Evolutionary conservation across 1,284 basidiomycete species (phyloP).

Genomic region (Leccinum fuscescens): DNA sequence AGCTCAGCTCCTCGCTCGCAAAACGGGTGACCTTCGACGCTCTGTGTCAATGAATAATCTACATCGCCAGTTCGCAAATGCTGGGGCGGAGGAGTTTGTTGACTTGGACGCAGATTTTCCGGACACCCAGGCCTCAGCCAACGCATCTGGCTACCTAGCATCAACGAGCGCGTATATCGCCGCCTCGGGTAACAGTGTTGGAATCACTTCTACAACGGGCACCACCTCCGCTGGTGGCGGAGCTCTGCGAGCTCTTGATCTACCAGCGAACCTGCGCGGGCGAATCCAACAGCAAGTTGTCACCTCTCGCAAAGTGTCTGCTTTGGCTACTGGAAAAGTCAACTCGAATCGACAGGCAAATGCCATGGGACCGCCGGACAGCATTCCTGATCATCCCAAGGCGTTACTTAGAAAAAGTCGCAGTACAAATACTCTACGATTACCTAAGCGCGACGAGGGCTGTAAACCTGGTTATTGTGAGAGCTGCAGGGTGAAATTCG

Average conservation of each 20-base stretch:
- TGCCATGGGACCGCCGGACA: constrained; percentile 65
- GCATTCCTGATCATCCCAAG: constrained; percentile 51
- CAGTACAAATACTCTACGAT: constrained; percentile 72
- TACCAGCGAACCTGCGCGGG: constrained; percentile 55
- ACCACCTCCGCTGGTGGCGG: constrained; percentile 77
- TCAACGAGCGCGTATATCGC: constrained; percentile 69
- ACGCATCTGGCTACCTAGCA: constrained; percentile 68
- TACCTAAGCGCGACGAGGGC: constrained; percentile 78
- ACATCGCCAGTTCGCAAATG: constrained; percentile 45
- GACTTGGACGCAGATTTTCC: constrained; percentile 50
- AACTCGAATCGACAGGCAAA: constrained; percentile 36
- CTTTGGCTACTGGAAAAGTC: constrained; percentile 30
- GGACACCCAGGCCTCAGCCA: constrained; percentile 51
- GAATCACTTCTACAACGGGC: constrained; percentile 80
- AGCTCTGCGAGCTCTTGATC: constrained; percentile 42
- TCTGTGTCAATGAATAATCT: constrained; percentile 79
- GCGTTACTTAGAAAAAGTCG: constrained; percentile 65
- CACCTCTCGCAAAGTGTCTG: constrained; percentile 54
- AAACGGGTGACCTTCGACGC: constrained; percentile 63
- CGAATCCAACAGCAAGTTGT: constrained; percentile 62
- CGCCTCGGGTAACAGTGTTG: constrained; percentile 93
- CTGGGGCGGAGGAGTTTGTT: constrained; percentile 36
- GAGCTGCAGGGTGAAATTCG: constrained; percentile 90
- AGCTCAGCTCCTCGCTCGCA: constrained; percentile 39
- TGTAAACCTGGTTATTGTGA: constrained; percentile 98